These are phyloP conservation scores for Fusarium tupiense DNA, from an alignment of 2,329 filamentous ascomycete genomes.

Conservation along the genomic window DNA sequence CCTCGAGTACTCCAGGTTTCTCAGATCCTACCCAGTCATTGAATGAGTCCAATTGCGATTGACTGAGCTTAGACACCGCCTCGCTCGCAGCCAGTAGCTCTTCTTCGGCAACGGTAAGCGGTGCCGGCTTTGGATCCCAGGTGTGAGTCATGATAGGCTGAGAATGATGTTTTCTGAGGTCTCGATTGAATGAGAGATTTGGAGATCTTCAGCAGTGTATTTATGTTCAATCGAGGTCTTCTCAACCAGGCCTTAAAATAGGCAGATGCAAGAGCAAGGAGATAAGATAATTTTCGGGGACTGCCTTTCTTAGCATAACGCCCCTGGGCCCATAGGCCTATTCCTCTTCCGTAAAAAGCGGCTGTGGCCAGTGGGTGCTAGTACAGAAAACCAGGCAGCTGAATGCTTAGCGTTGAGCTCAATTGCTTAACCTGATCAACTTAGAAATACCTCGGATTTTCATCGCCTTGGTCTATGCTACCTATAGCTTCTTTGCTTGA, in stretches of 20 bases:
- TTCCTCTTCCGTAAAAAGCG: not conserved
- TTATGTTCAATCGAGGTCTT: accelerated
- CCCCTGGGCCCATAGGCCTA: not conserved
- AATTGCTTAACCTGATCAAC: not conserved
- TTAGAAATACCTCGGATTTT: not conserved
- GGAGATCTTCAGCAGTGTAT: not conserved
- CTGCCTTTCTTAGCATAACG: not conserved
- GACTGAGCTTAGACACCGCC: not conserved
- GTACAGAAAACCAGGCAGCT: not conserved
- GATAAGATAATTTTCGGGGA: not conserved
- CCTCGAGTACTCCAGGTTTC: not conserved
- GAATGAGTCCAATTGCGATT: not conserved
- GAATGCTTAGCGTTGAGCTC: not conserved
- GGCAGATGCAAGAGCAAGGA: not conserved
- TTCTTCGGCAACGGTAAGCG: not conserved
- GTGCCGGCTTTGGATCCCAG: not conserved
- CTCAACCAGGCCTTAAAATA: accelerated
- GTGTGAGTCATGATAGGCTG: not conserved
- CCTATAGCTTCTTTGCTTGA: not conserved
- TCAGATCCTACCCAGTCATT: not conserved
- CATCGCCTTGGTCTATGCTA: not conserved
- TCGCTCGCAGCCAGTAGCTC: not conserved
- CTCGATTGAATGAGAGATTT: not conserved
- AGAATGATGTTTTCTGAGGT: not conserved
- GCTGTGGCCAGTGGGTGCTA: not conserved